Base-by-base conservation (phyloP, 495 filamentous ascomycete species). In the Penicillium paxilli region DNA sequence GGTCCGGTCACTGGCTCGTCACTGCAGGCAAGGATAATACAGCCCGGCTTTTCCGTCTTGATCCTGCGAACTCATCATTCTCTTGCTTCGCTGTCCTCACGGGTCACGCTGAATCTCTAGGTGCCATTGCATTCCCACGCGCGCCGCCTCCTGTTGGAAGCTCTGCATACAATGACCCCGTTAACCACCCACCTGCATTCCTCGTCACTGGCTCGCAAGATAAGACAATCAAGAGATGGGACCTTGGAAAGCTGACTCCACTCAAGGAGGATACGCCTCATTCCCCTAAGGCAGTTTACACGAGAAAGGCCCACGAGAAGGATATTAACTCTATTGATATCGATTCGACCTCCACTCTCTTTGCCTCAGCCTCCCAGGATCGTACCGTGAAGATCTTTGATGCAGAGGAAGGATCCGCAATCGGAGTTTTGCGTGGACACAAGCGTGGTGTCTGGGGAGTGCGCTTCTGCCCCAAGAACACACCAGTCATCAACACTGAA, bases 21-120 rank as follows among this genome's bases (percentile, higher is more conserved):
- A 96, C 92, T 24, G 94, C 92, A 35, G 89, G 92, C 5, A 99
- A 98, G 75, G 94, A 99, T 68, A 98, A 98, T 62, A 90, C 89
- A 2, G 93, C 92, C 17, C 86, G 90, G 48, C 74, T 99, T 20
- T 99, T 94, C 95, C 79, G 87, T 25, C 77, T 98, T 41, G 94
- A 98, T 70, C 86, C 88, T 9, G 80, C 79, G 3, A 85, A 80
- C 23, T 80, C 83, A 33, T 87, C 87, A 1, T 98, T 89, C 65
- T 81, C 75, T 4, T 95, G 89, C 71, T 87, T 87, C 65, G 85
- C 90, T 11, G 82, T 85, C 19, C 88, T 96, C 53, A 88, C 87
- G 7, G 94, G 95, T 37, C 94, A 99, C 60, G 89, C 96, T 3
- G 94, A 97, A 72, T 96, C 92, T 20, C 74, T 99, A 10, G 92